Conservation (phyloP, 495 filamentous ascomycete species). For the Trypethelium eluteriae region DNA sequence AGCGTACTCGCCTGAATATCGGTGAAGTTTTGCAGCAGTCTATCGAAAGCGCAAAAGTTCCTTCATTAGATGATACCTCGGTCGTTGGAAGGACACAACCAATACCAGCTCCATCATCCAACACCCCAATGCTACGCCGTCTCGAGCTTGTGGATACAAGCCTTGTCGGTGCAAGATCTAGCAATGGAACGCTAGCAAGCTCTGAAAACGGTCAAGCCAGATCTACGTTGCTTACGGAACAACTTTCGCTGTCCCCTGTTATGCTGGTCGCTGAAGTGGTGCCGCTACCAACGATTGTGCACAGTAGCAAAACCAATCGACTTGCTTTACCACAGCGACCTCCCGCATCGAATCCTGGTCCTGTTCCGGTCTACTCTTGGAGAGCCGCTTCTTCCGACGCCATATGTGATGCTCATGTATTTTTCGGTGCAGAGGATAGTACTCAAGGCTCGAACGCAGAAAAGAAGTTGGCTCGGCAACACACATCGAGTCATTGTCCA, state of each 20-base stretch:
- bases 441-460: not conserved
- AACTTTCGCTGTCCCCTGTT: slow-evolving; percentile 24
- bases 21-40: slow-evolving; percentile 12
- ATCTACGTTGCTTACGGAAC: slow-evolving; percentile 1
- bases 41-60: not conserved
- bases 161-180: not conserved
- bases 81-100: too few species aligned
- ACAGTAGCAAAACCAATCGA: slow-evolving; percentile 18
- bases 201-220: too few species aligned
- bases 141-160: not conserved
- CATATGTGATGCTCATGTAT: not conserved
- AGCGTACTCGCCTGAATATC: slow-evolving; percentile 16
- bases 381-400: not conserved
- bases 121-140: too few species aligned
- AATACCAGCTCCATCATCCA: too few species aligned
- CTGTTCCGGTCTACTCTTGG: not conserved
- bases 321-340: slow-evolving; percentile 18
- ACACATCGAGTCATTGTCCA: not conserved
- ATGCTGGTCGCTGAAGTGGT: slow-evolving; percentile 30
- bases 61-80: not conserved
- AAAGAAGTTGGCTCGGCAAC: not conserved
- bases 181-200: too few species aligned
- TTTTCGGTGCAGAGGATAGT: not conserved
- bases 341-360: not conserved
- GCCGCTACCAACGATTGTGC: slow-evolving; percentile 20